phyloP scores from a whole-genome alignment of 176 grass and related monocot genomes.

The Zea mays region DNA sequence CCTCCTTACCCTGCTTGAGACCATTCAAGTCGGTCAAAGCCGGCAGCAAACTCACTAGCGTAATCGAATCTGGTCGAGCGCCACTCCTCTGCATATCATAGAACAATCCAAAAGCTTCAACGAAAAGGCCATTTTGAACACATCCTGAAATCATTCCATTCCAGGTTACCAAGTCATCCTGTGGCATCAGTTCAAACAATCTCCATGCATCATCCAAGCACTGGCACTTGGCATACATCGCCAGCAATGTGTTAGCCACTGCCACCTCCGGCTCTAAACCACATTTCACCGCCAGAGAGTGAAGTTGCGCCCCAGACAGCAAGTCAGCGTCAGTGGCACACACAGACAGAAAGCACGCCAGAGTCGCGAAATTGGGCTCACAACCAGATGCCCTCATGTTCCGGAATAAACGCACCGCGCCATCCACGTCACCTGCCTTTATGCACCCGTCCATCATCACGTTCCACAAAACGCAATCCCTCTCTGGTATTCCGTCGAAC shows the following conservation, averaged over 20 bases:
- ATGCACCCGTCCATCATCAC: constrained; percentile 76
- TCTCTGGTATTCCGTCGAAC: constrained; percentile 72
- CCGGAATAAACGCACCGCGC: constrained; percentile 45
- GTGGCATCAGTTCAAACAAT: constrained; percentile 63
- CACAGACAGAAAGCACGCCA: constrained; percentile 67
- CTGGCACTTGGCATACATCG: constrained; percentile 72
- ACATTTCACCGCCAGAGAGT: constrained; percentile 66
- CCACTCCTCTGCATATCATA: constrained; percentile 57
- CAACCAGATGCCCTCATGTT: constrained; percentile 45
- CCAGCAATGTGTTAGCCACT: constrained; percentile 67
- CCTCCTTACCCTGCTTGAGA: constrained; percentile 62
- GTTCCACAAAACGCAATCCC: constrained; percentile 80
- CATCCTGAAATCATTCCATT: constrained; percentile 84
- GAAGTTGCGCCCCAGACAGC: constrained; percentile 61
- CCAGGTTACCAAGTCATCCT: constrained; percentile 65
- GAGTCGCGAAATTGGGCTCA: constrained; percentile 57
- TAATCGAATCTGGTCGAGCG: constrained; percentile 64
- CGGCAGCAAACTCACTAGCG: constrained; percentile 70
- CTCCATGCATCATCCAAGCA: constrained; percentile 60
- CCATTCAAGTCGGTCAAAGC: constrained; percentile 61
- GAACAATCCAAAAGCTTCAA: constrained; percentile 62
- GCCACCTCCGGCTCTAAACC: constrained; percentile 56
- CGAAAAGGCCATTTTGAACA: constrained; percentile 66
- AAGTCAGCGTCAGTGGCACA: constrained; percentile 58
- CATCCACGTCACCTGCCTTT: constrained; percentile 33